Percentiles rank a stretch among this genome's conserved stretches.
Conservation (phyloP, 805 yeast genomes). For the Scheffersomyces coipomensis region DNA sequence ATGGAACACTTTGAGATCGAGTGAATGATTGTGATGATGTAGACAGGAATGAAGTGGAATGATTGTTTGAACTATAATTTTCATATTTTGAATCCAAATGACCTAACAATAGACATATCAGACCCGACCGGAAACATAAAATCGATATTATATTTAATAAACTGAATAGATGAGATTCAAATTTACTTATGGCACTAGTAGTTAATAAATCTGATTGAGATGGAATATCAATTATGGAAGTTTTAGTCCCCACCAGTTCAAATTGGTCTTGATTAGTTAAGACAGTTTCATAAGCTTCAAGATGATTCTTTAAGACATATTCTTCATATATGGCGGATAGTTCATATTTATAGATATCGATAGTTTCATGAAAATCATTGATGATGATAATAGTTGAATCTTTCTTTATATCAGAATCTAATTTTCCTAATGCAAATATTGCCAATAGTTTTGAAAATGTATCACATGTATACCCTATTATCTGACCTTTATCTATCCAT, state of each 20-base stretch:
- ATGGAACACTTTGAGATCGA: neutral
- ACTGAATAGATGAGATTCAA: slow-evolving; percentile 26
- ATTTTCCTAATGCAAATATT: slow-evolving; percentile 14
- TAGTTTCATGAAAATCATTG: slow-evolving; percentile 31
- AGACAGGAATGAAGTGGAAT: slow-evolving; percentile 1
- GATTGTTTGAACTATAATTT: slow-evolving; percentile 2
- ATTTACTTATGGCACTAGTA: slow-evolving; percentile 29
- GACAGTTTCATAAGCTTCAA: slow-evolving; percentile 20
- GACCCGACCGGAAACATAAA: slow-evolving; percentile 18
- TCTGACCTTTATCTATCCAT: slow-evolving; percentile 16
- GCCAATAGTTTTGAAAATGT: slow-evolving; percentile 27
- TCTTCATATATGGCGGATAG: slow-evolving; percentile 33
- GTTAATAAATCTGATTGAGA: slow-evolving; percentile 21
- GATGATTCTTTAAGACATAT: slow-evolving; percentile 27
- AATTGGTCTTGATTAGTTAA: slow-evolving; percentile 18
- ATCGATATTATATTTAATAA: slow-evolving; percentile 24
- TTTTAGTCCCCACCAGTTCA: slow-evolving; percentile 18
- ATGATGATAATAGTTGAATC: slow-evolving; percentile 21
- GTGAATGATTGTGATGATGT: slow-evolving; percentile 2
- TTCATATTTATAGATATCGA: slow-evolving; percentile 34
- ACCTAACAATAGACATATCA: slow-evolving; percentile 29
- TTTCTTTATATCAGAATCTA: neutral
- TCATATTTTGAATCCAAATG: slow-evolving; percentile 27
- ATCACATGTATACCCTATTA: slow-evolving; percentile 12
- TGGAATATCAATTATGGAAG: slow-evolving; percentile 28